Percentiles rank a stretch among this genome's conserved stretches.
Conservation (phyloP, 1,284 basidiomycete genomes). For the Malassezia arunalokei region DNA sequence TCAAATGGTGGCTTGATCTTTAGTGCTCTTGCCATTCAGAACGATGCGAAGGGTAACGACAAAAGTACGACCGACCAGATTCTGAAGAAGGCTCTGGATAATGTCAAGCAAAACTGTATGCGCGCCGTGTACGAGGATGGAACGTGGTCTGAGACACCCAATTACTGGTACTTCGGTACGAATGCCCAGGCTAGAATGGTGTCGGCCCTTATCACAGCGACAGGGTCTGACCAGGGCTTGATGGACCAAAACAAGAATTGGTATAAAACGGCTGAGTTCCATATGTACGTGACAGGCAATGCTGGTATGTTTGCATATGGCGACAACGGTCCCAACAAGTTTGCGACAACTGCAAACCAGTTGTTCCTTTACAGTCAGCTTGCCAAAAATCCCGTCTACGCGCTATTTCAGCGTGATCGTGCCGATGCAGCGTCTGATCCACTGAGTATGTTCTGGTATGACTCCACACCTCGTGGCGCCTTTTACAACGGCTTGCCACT, state of each 20-base stretch:
- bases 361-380: conserved; percentile 34
- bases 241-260: conserved; percentile 52
- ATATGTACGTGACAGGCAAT: conserved; percentile 76
- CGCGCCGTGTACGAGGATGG: conserved; percentile 57
- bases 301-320: conserved; percentile 83
- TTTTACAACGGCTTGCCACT: conserved; percentile 79
- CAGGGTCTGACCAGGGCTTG: conserved; percentile 68
- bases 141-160: conserved; percentile 86
- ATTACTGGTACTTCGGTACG: conserved; percentile 56
- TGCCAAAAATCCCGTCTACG: conserved; percentile 54
- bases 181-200: conserved; percentile 86
- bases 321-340: conserved; percentile 93
- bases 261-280: conserved; percentile 67
- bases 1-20: conserved; percentile 82
- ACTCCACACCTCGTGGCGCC: conserved; percentile 66
- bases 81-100: conserved; percentile 62
- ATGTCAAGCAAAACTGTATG: conserved; percentile 71
- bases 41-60: conserved; percentile 58
- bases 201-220: conserved; percentile 68
- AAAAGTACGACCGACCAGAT: conserved; percentile 57
- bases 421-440: conserved; percentile 67
- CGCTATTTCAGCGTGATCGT: conserved; percentile 85
- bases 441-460: conserved; percentile 95
- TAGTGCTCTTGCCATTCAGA: conserved; percentile 74
- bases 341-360: conserved; percentile 50